Evolutionary conservation across 768 basidiomycete species (phyloP), one percentile per base, ranked within the genome.

Genomic region (Termitomyces sp.): DNA sequence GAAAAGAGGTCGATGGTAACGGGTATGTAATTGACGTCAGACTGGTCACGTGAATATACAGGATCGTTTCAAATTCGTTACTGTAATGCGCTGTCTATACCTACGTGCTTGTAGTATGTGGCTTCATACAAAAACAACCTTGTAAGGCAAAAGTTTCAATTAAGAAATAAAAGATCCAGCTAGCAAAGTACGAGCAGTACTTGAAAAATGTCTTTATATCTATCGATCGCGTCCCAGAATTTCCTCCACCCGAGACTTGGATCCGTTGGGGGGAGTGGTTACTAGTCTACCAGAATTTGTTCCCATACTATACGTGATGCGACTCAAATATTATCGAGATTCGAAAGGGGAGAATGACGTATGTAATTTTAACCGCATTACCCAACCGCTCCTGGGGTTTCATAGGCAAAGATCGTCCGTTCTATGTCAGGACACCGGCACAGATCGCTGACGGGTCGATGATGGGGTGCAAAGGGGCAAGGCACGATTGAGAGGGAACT

Each of bases 401-500:
- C 41, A 32, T 44, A 58, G 28, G 54, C 12, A 4, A 46, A 4
- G 6, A 50, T 58, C 10, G 55, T 50, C 16, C 13, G 48, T 62
- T 8, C 50, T 51, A 47, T 36, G 47, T 41, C 56, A 52, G n/a
- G 56, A 55, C 16, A 36, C 32, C n/a, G 62, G 57, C 23, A 64
- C 50, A 30, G 56, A 16, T 49, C 59, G 50, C 35, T 67, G 63
- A 40, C 49, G 61, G 12, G 52, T 56, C 8, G 33, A 35, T 4
- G 58, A 57, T 26, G 47, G 57, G 36, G 60, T 58, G 5, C 32
- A 36, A 44, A 58, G 40, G 18, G 40, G 18, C 54, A 32, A 8
- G 62, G 40, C n/a, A 49, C 52, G 18, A 56, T 59, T 3, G 65
- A 66, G 55, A 62, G 56, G 7, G 63, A 64, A n/a, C 56, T 62